Conservation (phyloP, 2,329 filamentous ascomycete genomes). For the Emergomyces orientalis region DNA sequence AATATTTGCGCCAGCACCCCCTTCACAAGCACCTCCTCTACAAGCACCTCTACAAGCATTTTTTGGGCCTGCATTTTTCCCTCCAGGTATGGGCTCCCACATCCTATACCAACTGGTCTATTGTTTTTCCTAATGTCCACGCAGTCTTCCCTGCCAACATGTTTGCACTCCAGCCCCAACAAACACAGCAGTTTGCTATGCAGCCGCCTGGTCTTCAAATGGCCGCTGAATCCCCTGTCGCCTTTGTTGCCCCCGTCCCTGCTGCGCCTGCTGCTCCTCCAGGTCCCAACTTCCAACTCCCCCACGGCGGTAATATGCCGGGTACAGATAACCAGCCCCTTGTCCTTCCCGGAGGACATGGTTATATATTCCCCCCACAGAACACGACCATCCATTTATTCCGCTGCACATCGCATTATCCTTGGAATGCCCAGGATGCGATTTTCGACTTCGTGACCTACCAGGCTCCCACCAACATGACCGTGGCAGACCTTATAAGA, state of each 20-base stretch:
- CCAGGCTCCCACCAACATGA: slow-evolving; percentile 46
- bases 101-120: background rate
- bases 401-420: slow-evolving; percentile 35
- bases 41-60: slow-evolving; percentile 2
- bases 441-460: slow-evolving; percentile 41
- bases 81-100: background rate
- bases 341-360: slow-evolving; percentile 47
- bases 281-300: slow-evolving; percentile 37
- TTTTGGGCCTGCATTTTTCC: background rate
- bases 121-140: background rate
- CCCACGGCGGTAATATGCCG: slow-evolving; percentile 47
- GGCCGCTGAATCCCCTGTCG: background rate
- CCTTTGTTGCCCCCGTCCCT: slow-evolving; percentile 3
- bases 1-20: background rate
- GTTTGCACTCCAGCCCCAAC: background rate
- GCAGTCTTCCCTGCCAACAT: background rate
- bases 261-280: slow-evolving; percentile 13
- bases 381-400: slow-evolving; percentile 52
- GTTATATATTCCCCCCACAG: slow-evolving; percentile 51
- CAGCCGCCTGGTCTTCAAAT: background rate
- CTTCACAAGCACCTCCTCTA: slow-evolving; percentile 10
- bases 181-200: background rate
- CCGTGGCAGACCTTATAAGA: slow-evolving; percentile 48
- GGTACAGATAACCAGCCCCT: slow-evolving; percentile 46
- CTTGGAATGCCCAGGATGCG: slow-evolving; percentile 26